phyloP scores from a whole-genome alignment of 345 rosid genomes.

The Psidium guajava region DNA sequence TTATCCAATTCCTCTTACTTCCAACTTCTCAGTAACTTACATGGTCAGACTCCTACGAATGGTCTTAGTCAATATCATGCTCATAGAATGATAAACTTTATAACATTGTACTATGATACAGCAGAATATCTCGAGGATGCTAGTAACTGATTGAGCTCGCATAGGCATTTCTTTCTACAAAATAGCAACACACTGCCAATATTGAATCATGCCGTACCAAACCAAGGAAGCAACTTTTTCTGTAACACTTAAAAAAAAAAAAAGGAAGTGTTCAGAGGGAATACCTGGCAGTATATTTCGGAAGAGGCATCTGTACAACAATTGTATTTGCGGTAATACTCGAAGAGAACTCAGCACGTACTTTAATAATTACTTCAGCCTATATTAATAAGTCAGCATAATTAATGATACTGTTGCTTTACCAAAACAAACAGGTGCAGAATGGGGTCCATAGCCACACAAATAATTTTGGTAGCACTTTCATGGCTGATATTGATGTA shows the following conservation, averaged over 20 bases:
- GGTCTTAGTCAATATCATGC: background rate
- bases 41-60: background rate
- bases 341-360: conserved; percentile 73
- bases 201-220: background rate
- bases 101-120: background rate
- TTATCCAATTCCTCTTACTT: background rate
- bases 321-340: conserved; percentile 83
- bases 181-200: background rate
- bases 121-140: background rate
- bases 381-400: conserved; percentile 16
- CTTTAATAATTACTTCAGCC: conserved; percentile 91
- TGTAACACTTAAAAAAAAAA: background rate
- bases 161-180: background rate
- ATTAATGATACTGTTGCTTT: background rate
- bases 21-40: background rate
- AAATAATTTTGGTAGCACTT: background rate
- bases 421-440: background rate
- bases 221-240: background rate
- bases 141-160: background rate
- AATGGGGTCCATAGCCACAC: background rate
- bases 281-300: conserved; percentile 84
- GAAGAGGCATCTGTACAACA: conserved; percentile 81
- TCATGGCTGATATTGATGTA: background rate
- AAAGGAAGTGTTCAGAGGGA: background rate
- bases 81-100: background rate